A percentile compares a stretch with the other conserved stretches of the same genome.
These are phyloP conservation scores for Euphrasia confusa DNA, from an alignment of 257 asterid species.

Conservation along the genomic window DNA sequence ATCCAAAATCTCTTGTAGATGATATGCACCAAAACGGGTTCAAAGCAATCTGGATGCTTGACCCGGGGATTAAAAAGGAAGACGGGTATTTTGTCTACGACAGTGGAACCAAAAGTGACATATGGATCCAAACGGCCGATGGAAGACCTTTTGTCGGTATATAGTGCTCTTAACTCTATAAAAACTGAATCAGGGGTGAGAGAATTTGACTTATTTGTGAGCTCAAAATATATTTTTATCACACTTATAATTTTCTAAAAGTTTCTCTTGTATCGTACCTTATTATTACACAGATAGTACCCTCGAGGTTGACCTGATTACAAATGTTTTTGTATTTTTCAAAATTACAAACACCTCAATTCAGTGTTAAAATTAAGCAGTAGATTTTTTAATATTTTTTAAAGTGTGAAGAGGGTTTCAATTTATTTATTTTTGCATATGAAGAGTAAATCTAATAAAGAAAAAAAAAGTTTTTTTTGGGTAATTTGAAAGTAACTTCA, in stretches of 20 bases:
- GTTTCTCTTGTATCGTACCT: slow-evolving; percentile 4
- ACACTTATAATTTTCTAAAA: neutral
- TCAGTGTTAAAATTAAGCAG: no score
- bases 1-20: slow-evolving; percentile 70
- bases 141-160: slow-evolving; percentile 78
- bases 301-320: no score
- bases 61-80: slow-evolving; percentile 90
- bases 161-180: neutral
- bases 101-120: slow-evolving; percentile 69
- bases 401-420: no score
- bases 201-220: neutral
- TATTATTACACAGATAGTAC: slow-evolving; percentile 8
- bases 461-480: no score
- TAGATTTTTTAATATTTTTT: no score
- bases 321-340: no score
- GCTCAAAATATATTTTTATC: neutral
- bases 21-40: slow-evolving; percentile 80
- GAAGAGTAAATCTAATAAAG: no score
- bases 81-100: slow-evolving; percentile 83
- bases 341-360: no score
- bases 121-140: slow-evolving; percentile 80
- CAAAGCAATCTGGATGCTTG: slow-evolving; percentile 98
- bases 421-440: no score
- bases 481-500: no score
- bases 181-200: neutral